Base-by-base conservation (phyloP, 2,329 filamentous ascomycete species). In the Colletotrichum ledebouriae region DNA sequence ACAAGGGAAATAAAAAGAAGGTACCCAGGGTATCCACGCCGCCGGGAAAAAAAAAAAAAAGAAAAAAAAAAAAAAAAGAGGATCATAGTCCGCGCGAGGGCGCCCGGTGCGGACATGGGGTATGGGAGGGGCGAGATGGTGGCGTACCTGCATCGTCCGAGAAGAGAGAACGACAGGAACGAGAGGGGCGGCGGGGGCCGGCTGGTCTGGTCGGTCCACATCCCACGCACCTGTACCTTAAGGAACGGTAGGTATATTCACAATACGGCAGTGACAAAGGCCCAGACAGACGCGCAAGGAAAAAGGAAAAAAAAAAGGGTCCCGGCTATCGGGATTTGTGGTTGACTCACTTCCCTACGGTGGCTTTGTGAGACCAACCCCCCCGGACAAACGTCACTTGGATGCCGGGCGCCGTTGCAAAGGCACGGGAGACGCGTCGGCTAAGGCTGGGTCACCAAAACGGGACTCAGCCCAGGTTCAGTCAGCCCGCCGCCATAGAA, bases 401-500 rank as follows among this genome's bases (percentile, higher is more conserved):
- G 37, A 60, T 60, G 57, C 44, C 41, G 34, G 20, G 15, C 34
- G 58, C 58, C 58, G 58, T 61, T 61, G 47, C 42, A 13, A n/a
- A 29, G 37, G 37, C 46, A 33, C 37, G 37, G 22, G 34, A 52
- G 22, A 33, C 49, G 56, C 53, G 39, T 53, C 37, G 37, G 37
- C 37, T 39, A 39, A 39, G 37, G 37, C 13, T 39, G 37, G 37
- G 7, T 9, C 11, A 6, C 29, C 29, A 9, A 29, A 6, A 29
- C 29, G 29, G 29, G 29, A 29, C 29, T 29, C 13, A 15, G 11
- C 9, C 10, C 37, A 39, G 37, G 37, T 4, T 39, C n/a, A 39
- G 34, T 20, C 52, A 55, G 33, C 17, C 17, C 44, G 46, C 49
- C 25, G n/a, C 49, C 49, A 53, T 20, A 17, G 49, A 25, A 29